phyloP scores from a whole-genome alignment of 345 rosid genomes.

The Isatis tinctoria region DNA sequence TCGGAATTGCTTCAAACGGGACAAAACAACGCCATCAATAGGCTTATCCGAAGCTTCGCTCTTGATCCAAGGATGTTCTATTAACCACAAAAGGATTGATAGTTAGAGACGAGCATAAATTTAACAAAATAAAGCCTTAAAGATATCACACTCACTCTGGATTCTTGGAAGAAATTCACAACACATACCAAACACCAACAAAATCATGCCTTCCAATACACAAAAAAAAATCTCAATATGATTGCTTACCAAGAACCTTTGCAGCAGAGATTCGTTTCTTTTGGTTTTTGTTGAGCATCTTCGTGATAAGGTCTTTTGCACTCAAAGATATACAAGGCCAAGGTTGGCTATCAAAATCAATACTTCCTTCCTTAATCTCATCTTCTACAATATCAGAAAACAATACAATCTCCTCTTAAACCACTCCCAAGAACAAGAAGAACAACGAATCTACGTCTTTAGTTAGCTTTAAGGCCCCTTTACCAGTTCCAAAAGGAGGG shows the following conservation, averaged over 20 bases:
- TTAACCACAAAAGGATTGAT: neutral
- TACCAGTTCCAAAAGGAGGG: conserved; percentile 49
- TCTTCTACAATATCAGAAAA: conserved; percentile 10
- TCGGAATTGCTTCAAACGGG: conserved; percentile 82
- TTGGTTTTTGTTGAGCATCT: conserved; percentile 48
- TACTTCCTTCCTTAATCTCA: conserved; percentile 45
- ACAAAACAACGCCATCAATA: conserved; percentile 71
- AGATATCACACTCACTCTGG: neutral
- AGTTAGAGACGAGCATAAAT: no score
- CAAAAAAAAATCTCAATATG: no score
- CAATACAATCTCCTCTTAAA: neutral
- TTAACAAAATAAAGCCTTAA: neutral
- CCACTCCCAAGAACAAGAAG: neutral
- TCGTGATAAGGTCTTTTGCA: conserved; percentile 66
- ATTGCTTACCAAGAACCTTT: conserved; percentile 64
- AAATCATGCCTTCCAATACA: neutral
- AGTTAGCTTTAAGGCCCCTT: no score
- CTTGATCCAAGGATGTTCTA: conserved; percentile 84
- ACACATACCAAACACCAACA: neutral
- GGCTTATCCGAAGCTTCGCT: conserved; percentile 74
- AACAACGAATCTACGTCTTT: no score
- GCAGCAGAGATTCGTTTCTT: conserved; percentile 53
- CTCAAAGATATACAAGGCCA: conserved; percentile 66
- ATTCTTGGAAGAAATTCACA: neutral
- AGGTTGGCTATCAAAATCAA: conserved; percentile 60